Base-by-base conservation (phyloP, 2,329 filamentous ascomycete genomes). In the Colletotrichum navitas region DNA sequence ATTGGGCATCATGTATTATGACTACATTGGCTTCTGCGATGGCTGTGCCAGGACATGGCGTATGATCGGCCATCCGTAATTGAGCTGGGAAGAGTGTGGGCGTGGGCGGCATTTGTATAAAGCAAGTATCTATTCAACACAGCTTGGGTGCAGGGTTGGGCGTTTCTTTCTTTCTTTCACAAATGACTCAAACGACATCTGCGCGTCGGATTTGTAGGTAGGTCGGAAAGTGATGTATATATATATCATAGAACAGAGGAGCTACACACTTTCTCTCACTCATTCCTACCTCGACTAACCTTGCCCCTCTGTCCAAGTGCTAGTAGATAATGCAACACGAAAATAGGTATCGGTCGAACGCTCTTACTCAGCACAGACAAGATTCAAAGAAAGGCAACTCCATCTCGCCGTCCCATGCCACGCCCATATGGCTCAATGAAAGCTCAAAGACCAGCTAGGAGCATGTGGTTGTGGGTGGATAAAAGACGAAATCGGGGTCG, bases 391-490 rank as follows among this genome's bases (percentile, higher is more conserved):
- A 63, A 12, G 41, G 12, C n/a, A 14, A 18, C 11, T 24, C 34
- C 43, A 5, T 61, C 12, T 55, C 24, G 21, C 41, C 47, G n/a
- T 41, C 2, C 1, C 18, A 10, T 18, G 21, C 36, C 34, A 41
- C 52, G n/a, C 29, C 52, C 62, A 39, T 34, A 58, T 64, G 63
- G 41, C 67, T 70, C 62, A 63, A 26, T 63, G 16, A 51, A 47
- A 52, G 63, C 59, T 60, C 55, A 45, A 63, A 72, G 60, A 63
- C 68, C 60, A 72, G 60, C 63, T 58, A 64, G 52, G 60, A 72
- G 55, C 63, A 61, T 6, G 21, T 62, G 55, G 43, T 24, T 16
- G 21, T 47, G 51, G 51, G 34, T 58, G 51, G 51, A 34, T 56
- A 21, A n/a, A 18, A 16, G 49, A 61, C 45, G 21, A 47, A 18